Evolutionary conservation across 208 protist species (phyloP), one percentile per base, ranked within the genome.

Genomic region (Strigomonas oncopelti): DNA sequence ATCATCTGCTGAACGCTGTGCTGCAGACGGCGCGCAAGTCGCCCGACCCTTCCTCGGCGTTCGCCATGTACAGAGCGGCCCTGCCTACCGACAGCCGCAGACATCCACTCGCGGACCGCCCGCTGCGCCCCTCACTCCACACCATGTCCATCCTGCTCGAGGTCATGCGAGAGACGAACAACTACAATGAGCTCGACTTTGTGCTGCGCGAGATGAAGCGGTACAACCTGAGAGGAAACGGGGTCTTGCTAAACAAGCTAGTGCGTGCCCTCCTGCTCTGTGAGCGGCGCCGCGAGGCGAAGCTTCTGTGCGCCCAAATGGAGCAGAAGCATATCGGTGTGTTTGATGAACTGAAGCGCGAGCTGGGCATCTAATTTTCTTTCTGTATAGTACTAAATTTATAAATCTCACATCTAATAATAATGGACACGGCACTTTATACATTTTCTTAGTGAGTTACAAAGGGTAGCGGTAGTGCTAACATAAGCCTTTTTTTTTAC

Each of bases 101-200:
- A 48, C 28, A 31, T 58, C 14, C 62, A 52, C 52, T 29, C 63
- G 8, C 8, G 25, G 53, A 65, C 29, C 20, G 65, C 29, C 22
- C n/a, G 36, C 38, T 90, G 27, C 62, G 14, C 22, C 84, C 79
- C 7, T 77, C 72, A 32, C 56, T 79, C 9, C 74, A 77, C 42
- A 92, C 87, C 27, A 79, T 92, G 34, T 88, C 87, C 42, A 90
- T 90, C 42, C 72, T 92, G 22, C 60, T 85, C 8, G 81, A 92
- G 55, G 75, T 78, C 3, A 80, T 88, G 65, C 31, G 61, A 54
- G 34, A 69, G 34, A 71, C 66, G 2, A 32, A 69, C 46, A 51
- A 64, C 53, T 78, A 74, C 57, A 61, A 29, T 5, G 74, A 88
- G 53, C 51, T 92, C 14, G 59, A 77, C 46, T 92, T 90, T 72